These are phyloP conservation scores for Aspergillus sp. DNA, from an alignment of 2,329 filamentous ascomycete species.

Conservation along the genomic window DNA sequence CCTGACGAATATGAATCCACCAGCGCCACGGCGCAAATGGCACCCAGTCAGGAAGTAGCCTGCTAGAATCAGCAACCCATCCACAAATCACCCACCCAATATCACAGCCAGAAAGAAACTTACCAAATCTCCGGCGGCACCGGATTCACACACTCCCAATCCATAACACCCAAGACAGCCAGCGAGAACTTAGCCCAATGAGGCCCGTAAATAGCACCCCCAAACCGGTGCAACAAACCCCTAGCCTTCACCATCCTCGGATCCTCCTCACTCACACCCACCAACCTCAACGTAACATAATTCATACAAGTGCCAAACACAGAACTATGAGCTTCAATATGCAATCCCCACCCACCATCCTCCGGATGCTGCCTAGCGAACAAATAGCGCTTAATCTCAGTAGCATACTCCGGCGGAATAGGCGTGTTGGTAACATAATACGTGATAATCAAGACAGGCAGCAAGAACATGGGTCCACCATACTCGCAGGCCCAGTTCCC, in stretches of 20 bases:
- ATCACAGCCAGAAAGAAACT: slow-evolving; percentile 28
- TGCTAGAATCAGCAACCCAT: slow-evolving; percentile 24
- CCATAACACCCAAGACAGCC: slow-evolving; percentile 74
- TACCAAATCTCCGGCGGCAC: slow-evolving; percentile 89
- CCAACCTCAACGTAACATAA: slow-evolving; percentile 76
- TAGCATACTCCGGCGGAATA: slow-evolving; percentile 75
- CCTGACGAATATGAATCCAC: slow-evolving; percentile 98
- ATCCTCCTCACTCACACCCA: slow-evolving; percentile 83
- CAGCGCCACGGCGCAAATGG: slow-evolving; percentile 89
- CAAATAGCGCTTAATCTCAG: slow-evolving; percentile 90
- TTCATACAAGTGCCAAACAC: slow-evolving; percentile 90
- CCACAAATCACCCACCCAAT: neutral
- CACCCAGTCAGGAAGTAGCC: slow-evolving; percentile 82
- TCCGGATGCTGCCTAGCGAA: slow-evolving; percentile 79
- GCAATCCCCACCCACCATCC: slow-evolving; percentile 96
- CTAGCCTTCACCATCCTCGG: slow-evolving; percentile 83
- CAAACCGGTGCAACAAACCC: slow-evolving; percentile 77
- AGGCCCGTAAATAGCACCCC: slow-evolving; percentile 78
- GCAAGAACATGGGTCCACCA: slow-evolving; percentile 92
- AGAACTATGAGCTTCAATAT: slow-evolving; percentile 90
- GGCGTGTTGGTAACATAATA: slow-evolving; percentile 90
- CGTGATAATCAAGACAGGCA: slow-evolving; percentile 80
- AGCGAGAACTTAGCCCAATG: slow-evolving; percentile 99
- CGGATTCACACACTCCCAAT: slow-evolving; percentile 94
- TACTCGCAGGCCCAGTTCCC: slow-evolving; percentile 98